Evolutionary conservation across 352 stramenopile species (phyloP).

Genomic region (Pythium aristosporum): DNA sequence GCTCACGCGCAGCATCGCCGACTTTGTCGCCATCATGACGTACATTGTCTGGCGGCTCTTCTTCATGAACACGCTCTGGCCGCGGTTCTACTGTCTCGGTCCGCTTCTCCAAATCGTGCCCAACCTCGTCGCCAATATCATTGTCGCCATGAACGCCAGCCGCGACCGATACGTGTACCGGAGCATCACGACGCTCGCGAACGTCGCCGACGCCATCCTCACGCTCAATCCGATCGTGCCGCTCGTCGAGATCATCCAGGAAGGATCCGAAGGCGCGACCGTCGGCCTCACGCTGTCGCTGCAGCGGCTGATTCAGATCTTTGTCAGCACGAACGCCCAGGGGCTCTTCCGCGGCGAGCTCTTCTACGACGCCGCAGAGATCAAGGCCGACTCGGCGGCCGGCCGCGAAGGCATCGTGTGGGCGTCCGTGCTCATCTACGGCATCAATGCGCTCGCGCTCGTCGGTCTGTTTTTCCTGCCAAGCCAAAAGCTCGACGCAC

Average conservation of each 20-base stretch:
- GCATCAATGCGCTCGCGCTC: constrained; percentile 46
- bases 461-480: constrained; percentile 43
- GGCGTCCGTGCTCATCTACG: constrained; percentile 48
- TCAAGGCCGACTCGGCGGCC: constrained; percentile 24
- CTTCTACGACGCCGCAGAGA: constrained; percentile 33
- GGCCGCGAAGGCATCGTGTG: constrained; percentile 42
- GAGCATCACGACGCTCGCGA: constrained; percentile 34
- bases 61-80: constrained; percentile 40
- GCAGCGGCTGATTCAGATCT: constrained; percentile 50
- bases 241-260: constrained; percentile 63
- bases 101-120: constrained; percentile 34
- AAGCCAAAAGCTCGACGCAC: constrained; percentile 37
- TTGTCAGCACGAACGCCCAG: constrained; percentile 48
- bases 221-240: constrained; percentile 53
- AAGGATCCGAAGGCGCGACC: constrained; percentile 57
- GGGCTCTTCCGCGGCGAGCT: constrained; percentile 45
- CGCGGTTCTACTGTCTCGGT: constrained; percentile 30
- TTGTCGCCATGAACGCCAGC: constrained; percentile 11
- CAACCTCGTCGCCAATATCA: constrained; percentile 23
- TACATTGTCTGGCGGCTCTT: constrained; percentile 35
- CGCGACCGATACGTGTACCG: constrained; percentile 30
- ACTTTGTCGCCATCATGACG: constrained; percentile 31
- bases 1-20: constrained; percentile 32
- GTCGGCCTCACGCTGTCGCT: constrained; percentile 61
- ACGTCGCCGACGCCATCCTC: constrained; percentile 51